Evolutionary conservation across 257 asterid species (phyloP).

Genomic region (Solanum chmielewskii): DNA sequence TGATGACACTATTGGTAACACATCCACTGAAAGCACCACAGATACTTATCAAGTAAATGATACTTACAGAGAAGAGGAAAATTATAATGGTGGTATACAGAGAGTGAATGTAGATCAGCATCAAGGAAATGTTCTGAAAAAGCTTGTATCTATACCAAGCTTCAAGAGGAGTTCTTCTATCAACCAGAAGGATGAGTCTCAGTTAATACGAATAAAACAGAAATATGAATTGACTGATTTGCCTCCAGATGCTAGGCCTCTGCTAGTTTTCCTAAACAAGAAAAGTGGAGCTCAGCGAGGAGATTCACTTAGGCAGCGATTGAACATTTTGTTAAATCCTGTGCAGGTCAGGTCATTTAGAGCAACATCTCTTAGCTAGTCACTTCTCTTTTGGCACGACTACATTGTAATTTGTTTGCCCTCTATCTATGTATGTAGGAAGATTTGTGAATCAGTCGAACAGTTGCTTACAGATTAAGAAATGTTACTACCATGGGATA

Average conservation of each 20-base stretch:
- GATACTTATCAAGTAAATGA: conserved; percentile 43
- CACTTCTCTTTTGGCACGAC: background rate
- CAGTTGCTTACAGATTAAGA: background rate
- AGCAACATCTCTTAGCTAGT: background rate
- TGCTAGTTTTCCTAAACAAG: conserved; percentile 77
- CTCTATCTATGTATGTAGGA: background rate
- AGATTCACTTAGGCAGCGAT: conserved; percentile 63
- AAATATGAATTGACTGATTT: conserved; percentile 79
- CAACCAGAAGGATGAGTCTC: conserved; percentile 58
- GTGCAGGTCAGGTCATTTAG: conserved; percentile 62
- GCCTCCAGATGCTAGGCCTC: conserved; percentile 87
- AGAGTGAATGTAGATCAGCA: conserved; percentile 33
- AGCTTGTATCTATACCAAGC: conserved; percentile 38
- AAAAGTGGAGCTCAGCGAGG: conserved; percentile 99
- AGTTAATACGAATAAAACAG: conserved; percentile 26
- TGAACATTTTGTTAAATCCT: conserved; percentile 82
- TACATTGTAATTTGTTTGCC: background rate
- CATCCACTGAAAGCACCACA: conserved; percentile 36
- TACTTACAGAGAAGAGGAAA: conserved; percentile 38
- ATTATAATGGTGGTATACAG: conserved; percentile 20
- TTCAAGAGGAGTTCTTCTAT: conserved; percentile 53
- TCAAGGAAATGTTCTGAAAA: conserved; percentile 38
- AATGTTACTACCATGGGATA: background rate
- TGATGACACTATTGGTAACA: conserved; percentile 37
- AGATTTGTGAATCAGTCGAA: background rate